Conservation (phyloP, 371 early-diverging fungal species). For the Mortierella sp. region DNA sequence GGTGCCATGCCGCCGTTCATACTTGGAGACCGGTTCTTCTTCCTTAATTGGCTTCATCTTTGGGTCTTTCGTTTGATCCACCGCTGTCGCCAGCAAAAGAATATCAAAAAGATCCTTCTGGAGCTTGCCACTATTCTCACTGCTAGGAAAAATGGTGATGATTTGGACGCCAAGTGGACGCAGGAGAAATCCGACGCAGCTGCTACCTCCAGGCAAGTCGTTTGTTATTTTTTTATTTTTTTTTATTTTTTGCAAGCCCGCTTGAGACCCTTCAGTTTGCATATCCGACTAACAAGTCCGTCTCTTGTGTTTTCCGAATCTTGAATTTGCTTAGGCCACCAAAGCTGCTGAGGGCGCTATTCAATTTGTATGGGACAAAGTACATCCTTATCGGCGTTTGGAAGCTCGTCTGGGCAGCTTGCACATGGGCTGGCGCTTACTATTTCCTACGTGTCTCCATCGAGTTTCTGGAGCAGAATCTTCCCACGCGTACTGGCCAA, state of each 20-base stretch:
- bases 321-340: slow-evolving; percentile 12
- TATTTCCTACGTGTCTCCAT: slow-evolving; percentile 60
- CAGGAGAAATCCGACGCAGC: slow-evolving; percentile 23
- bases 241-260: not conserved
- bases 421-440: slow-evolving; percentile 70
- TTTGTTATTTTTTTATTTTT: too few species aligned
- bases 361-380: slow-evolving; percentile 24
- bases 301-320: not conserved
- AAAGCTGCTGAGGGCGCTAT: slow-evolving; percentile 23
- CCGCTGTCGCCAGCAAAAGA: slow-evolving; percentile 23
- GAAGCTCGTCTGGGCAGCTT: slow-evolving; percentile 69
- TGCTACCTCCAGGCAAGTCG: slow-evolving; percentile 9
- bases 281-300: not conserved
- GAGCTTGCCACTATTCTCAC: slow-evolving; percentile 19
- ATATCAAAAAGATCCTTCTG: slow-evolving; percentile 29
- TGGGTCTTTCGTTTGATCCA: slow-evolving; percentile 45
- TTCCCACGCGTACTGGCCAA: slow-evolving; percentile 54
- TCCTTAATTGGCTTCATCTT: slow-evolving; percentile 47
- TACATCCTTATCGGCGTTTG: slow-evolving; percentile 68
- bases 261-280: too few species aligned
- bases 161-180: slow-evolving; percentile 38
- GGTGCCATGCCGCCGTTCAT: slow-evolving; percentile 20
- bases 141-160: slow-evolving; percentile 34
- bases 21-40: slow-evolving; percentile 34
- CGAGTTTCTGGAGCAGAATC: slow-evolving; percentile 46